Conservation (phyloP, 768 basidiomycete genomes). For the Mycena filopes region DNA sequence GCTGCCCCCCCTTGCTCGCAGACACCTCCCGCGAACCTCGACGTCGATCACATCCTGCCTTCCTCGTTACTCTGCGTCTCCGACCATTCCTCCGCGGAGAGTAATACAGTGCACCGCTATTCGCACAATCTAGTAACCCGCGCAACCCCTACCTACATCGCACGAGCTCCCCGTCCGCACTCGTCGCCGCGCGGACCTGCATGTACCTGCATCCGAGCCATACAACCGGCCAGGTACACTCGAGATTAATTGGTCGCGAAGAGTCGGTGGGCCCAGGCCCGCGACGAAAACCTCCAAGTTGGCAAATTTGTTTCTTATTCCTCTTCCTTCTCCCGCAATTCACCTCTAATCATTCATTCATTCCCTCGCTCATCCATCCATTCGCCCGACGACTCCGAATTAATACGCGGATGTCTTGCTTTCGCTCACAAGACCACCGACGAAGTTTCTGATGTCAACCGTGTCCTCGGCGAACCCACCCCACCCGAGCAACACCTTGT, state of each 20-base stretch:
- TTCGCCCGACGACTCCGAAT: too few species aligned
- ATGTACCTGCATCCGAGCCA: not conserved
- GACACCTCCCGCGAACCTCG: too few species aligned
- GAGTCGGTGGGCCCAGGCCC: not conserved
- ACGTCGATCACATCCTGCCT: too few species aligned
- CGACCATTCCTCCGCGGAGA: not conserved
- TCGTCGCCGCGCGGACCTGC: not conserved
- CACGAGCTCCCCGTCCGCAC: not conserved
- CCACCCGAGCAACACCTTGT: constrained; percentile 6
- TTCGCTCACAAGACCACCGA: too few species aligned
- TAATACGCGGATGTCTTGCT: too few species aligned
- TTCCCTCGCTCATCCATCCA: too few species aligned
- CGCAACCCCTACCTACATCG: not conserved
- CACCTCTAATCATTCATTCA: too few species aligned
- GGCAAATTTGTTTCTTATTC: not conserved
- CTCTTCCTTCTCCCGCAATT: too few species aligned
- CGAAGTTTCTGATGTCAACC: too few species aligned
- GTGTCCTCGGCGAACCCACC: not conserved
- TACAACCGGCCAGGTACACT: not conserved
- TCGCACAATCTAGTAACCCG: not conserved
- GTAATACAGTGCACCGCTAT: not conserved
- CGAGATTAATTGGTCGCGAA: not conserved
- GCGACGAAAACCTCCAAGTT: not conserved
- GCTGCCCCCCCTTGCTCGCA: too few species aligned
- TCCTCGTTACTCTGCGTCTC: not conserved